A percentile compares a stretch with the other conserved stretches of the same genome.
Evolutionary conservation across 805 yeast species (phyloP).

Genomic region (Myxozyma neglecta): DNA sequence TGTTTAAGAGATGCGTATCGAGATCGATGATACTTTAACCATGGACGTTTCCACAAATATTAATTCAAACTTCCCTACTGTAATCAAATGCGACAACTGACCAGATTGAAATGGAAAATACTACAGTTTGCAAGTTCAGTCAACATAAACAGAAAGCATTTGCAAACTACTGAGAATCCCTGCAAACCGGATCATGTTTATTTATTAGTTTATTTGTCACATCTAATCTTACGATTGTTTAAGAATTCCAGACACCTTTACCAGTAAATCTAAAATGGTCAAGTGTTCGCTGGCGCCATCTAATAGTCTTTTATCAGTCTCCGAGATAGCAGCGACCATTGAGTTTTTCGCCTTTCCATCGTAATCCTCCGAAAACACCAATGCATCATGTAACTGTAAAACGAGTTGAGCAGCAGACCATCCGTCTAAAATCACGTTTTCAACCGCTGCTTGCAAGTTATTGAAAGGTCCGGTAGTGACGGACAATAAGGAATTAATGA

Average conservation of each 20-base stretch:
- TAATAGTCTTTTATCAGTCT: constrained; percentile 68
- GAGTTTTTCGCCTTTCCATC: constrained; percentile 58
- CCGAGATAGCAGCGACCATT: constrained; percentile 66
- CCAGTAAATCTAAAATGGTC: constrained; percentile 60
- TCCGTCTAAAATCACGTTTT: constrained; percentile 60
- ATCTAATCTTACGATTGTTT: background rate
- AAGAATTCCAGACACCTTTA: constrained; percentile 11
- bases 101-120: no score
- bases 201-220: background rate
- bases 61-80: no score
- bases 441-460: constrained; percentile 44
- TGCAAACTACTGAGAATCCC: no score
- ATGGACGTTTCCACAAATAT: no score
- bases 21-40: no score
- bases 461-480: constrained; percentile 38
- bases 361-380: constrained; percentile 56
- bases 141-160: no score
- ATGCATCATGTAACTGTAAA: constrained; percentile 67
- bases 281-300: constrained; percentile 90
- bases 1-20: no score
- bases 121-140: no score
- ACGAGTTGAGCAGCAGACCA: constrained; percentile 77
- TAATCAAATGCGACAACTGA: no score
- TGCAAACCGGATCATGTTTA: background rate
- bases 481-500: constrained; percentile 47